Conservation (phyloP, 495 filamentous ascomycete species). For the Neurospora sublineolata region DNA sequence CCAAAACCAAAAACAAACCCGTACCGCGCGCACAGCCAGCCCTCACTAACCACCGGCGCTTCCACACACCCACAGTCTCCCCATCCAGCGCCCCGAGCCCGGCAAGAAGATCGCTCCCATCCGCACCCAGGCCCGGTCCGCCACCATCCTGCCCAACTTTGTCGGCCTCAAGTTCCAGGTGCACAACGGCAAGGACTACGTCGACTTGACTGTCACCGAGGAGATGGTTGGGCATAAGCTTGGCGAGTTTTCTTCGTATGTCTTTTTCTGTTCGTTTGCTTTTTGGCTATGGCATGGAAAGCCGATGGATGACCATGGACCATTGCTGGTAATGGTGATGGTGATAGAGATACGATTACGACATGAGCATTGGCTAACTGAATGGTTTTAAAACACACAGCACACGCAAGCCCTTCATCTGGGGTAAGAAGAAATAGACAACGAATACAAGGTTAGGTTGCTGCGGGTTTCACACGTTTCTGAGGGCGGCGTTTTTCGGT, state of each 20-base stretch:
- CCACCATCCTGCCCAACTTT: slow-evolving; percentile 93
- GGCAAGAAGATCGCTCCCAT: slow-evolving; percentile 61
- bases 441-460: neutral
- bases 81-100: slow-evolving; percentile 48
- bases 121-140: slow-evolving; percentile 75
- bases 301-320: neutral
- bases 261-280: neutral
- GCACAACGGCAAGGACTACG: slow-evolving; percentile 89
- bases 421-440: slow-evolving; percentile 25
- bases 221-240: slow-evolving; percentile 98
- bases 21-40: no score
- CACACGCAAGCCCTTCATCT: slow-evolving; percentile 73
- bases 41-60: slow-evolving; percentile 6
- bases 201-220: slow-evolving; percentile 81
- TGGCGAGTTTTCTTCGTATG: slow-evolving; percentile 82
- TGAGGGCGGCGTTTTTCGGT: neutral
- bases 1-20: no score
- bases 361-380: neutral
- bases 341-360: neutral
- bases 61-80: slow-evolving; percentile 36
- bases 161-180: slow-evolving; percentile 88
- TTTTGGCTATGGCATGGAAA: neutral
- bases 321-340: neutral
- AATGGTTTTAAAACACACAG: slow-evolving; percentile 30
- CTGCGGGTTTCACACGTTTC: neutral